Percentiles rank a stretch among this genome's conserved stretches.
Evolutionary conservation across 768 basidiomycete genomes (phyloP).

Genomic region (Lyophyllum shimeji): DNA sequence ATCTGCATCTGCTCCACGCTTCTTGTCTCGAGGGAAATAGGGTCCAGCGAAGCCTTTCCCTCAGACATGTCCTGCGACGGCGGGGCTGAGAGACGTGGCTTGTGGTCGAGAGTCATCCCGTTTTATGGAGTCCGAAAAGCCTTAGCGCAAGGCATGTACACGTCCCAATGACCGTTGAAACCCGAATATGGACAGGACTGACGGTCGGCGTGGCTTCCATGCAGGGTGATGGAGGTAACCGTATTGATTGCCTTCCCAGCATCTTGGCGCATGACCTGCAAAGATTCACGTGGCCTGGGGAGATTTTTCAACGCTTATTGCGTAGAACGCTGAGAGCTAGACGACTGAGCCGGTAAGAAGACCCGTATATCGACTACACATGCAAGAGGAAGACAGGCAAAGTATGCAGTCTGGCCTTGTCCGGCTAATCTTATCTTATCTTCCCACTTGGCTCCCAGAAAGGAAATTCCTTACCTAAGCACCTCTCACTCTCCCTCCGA

Average conservation of each 20-base stretch:
- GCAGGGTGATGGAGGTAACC: too few relatives aligned
- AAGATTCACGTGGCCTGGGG: background rate
- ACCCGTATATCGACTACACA: too few relatives aligned
- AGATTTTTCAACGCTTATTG: too few relatives aligned
- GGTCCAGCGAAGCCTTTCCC: background rate
- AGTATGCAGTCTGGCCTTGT: background rate
- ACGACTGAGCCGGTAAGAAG: too few relatives aligned
- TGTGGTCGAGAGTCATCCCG: background rate
- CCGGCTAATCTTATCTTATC: background rate
- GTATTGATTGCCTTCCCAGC: background rate
- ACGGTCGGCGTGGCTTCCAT: too few relatives aligned
- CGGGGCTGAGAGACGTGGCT: background rate
- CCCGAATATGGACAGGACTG: background rate
- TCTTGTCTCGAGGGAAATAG: background rate
- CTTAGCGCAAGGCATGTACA: background rate
- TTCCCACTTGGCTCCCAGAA: background rate
- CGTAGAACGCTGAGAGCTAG: too few relatives aligned
- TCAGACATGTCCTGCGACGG: background rate
- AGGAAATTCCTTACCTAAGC: too few relatives aligned
- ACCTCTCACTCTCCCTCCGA: conserved; percentile 1
- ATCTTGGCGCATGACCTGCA: background rate
- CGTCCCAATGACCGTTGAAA: background rate
- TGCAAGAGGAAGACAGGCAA: background rate
- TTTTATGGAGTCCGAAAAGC: background rate
- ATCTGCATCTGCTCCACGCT: background rate